These are phyloP conservation scores for Exophiala mesophila DNA, from an alignment of 2,329 filamentous ascomycete species.

Conservation along the genomic window DNA sequence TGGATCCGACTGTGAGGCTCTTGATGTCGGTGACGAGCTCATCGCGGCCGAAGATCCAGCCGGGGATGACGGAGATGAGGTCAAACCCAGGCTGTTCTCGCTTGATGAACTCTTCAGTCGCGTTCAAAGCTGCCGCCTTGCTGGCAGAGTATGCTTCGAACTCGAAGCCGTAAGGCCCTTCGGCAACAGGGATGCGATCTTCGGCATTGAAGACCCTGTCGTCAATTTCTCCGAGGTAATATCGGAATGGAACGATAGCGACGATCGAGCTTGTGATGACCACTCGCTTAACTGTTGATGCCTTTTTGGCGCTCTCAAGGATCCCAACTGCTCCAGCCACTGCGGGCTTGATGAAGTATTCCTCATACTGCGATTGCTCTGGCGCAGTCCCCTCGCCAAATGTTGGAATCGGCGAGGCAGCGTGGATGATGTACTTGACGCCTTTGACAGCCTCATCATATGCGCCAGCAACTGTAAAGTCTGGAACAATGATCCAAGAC, in stretches of 20 bases:
- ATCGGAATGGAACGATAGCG: constrained; percentile 46
- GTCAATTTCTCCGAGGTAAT: neutral
- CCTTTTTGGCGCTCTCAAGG: constrained; percentile 54
- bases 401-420: constrained; percentile 24
- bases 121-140: constrained; percentile 61
- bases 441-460: constrained; percentile 60
- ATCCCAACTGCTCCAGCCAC: constrained; percentile 61
- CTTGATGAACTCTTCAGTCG: constrained; percentile 61
- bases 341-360: constrained; percentile 52
- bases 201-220: neutral
- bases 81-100: constrained; percentile 55
- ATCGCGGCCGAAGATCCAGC: constrained; percentile 54
- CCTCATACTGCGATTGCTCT: constrained; percentile 4
- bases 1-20: constrained; percentile 23
- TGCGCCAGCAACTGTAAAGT: constrained; percentile 67
- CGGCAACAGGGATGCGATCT: neutral
- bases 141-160: constrained; percentile 44
- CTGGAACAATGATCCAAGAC: constrained; percentile 63
- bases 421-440: constrained; percentile 36
- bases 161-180: constrained; percentile 28
- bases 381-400: constrained; percentile 1
- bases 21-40: constrained; percentile 26
- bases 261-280: constrained; percentile 66
- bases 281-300: constrained; percentile 65
- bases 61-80: constrained; percentile 57